phyloP scores from a whole-genome alignment of 2,329 filamentous ascomycete species.

The Cercospora citrullina region DNA sequence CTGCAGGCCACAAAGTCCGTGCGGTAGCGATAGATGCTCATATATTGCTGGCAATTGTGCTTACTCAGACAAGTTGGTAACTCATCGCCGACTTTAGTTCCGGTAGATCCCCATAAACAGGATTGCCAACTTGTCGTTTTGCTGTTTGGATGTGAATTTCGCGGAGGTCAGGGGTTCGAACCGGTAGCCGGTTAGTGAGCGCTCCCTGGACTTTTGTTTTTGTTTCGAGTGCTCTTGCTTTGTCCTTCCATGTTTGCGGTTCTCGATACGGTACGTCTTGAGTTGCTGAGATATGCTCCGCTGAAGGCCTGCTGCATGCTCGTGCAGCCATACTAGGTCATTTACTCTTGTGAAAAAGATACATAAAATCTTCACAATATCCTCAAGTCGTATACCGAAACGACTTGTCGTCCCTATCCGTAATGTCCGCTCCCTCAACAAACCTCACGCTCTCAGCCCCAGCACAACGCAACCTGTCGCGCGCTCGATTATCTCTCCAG shows the following conservation, averaged over 20 bases:
- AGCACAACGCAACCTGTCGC: conserved; percentile 28
- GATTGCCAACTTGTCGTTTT: neutral
- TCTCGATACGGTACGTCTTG: no score
- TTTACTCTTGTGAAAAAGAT: no score
- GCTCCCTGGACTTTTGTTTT: neutral
- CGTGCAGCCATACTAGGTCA: no score
- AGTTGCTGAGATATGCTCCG: no score
- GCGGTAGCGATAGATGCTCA: neutral
- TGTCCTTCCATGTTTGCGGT: no score
- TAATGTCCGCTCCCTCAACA: conserved; percentile 35
- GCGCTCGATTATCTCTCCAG: conserved; percentile 39
- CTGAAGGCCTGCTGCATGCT: no score
- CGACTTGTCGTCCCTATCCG: conserved; percentile 40
- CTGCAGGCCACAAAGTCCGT: no score
- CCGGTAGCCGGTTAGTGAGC: neutral
- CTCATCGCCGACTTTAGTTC: neutral
- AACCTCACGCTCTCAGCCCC: neutral
- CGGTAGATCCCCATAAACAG: neutral
- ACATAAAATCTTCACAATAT: no score
- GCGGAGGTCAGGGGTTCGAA: neutral
- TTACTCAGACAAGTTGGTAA: neutral
- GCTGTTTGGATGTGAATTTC: neutral
- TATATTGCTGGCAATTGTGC: neutral
- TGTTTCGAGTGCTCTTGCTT: neutral
- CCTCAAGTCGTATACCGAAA: conserved; percentile 43